Base-by-base conservation (phyloP, 1,139 yeast genomes). In the Candida anutae region DNA sequence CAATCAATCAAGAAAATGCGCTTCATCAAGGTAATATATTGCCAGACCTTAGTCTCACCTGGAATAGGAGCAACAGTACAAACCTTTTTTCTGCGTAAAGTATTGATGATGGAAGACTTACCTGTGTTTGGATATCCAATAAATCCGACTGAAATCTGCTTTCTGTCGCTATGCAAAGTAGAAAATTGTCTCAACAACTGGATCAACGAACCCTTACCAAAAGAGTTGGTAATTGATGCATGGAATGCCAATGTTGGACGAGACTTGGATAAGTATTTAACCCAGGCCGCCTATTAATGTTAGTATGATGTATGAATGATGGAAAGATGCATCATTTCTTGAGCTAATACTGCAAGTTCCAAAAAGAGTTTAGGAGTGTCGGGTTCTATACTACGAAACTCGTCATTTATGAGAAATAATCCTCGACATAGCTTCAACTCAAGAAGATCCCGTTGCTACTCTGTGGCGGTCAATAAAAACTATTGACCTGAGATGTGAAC, bases 11-110 rank as follows among this genome's bases (percentile, higher is more conserved):
- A 66, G 58, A 87, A 90, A 30, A 90, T 90, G 43, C 88, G 74
- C 67, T 88, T 87, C 96, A 90, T 90, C 48, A 90, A 68, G 2
- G 98, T 88, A 47, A 90, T 87, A 61, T 90, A 90, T 64, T 90
- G 98, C 98, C 98, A 90, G 24, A 90, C 97, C 58, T 90, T 90
- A 25, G 98, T 90, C 53, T 90, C 98, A 52, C 98, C 98, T 17
- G 98, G 98, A 45, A 90, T 87, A 27, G 98, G 98, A 2, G 98
- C 98, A 28, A 90, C 97, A 26, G 74, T 79, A 62, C 98, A 93
- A 25, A 90, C 98, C 63, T 90, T 90, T 69, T 90, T 90, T 53
- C 79, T 78, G 52, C 96, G 77, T 42, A 90, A 65, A 1, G 97
- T 88, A 57, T 90, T 90, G 49, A 90, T 90, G 43, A 90, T 87